Evolutionary conservation across 805 yeast genomes (phyloP).

Genomic region (Candida gorgasii): DNA sequence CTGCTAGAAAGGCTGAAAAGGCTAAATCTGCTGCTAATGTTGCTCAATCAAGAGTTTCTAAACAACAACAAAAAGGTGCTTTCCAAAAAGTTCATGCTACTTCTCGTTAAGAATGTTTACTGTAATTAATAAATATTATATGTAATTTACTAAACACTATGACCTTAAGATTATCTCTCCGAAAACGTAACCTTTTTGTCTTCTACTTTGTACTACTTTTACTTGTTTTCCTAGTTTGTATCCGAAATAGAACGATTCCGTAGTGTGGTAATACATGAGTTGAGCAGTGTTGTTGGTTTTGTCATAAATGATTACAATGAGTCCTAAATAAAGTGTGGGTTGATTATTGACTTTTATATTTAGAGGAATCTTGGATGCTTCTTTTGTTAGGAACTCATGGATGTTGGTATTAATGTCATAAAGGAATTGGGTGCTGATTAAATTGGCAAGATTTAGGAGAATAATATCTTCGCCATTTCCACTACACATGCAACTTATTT

Average conservation of each 20-base stretch:
- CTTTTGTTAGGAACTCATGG: constrained; percentile 1
- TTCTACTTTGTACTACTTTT: constrained; percentile 27
- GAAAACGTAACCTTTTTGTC: constrained; percentile 20
- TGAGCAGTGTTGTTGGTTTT: constrained; percentile 7
- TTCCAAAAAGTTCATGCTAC: constrained; percentile 96
- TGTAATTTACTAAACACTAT: constrained; percentile 1
- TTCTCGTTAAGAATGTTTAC: constrained; percentile 70
- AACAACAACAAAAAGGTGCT: constrained; percentile 98
- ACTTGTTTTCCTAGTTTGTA: constrained; percentile 15
- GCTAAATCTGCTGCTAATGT: constrained; percentile 78
- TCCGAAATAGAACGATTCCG: constrained; percentile 38
- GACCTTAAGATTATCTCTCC: constrained; percentile 23
- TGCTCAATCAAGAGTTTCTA: constrained; percentile 70
- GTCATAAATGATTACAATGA: constrained; percentile 23
- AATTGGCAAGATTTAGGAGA: constrained; percentile 40
- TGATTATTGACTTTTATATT: not conserved
- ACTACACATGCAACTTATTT: constrained; percentile 44
- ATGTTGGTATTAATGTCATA: not conserved
- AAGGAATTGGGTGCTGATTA: constrained; percentile 14
- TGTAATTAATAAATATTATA: constrained; percentile 17
- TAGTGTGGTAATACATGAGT: constrained; percentile 38
- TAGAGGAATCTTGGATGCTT: constrained; percentile 1
- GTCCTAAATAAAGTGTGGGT: constrained; percentile 31
- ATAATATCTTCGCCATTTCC: constrained; percentile 62
- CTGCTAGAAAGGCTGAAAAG: constrained; percentile 92